Evolutionary conservation across 805 yeast species (phyloP).

Genomic region (Pichia heedii): DNA sequence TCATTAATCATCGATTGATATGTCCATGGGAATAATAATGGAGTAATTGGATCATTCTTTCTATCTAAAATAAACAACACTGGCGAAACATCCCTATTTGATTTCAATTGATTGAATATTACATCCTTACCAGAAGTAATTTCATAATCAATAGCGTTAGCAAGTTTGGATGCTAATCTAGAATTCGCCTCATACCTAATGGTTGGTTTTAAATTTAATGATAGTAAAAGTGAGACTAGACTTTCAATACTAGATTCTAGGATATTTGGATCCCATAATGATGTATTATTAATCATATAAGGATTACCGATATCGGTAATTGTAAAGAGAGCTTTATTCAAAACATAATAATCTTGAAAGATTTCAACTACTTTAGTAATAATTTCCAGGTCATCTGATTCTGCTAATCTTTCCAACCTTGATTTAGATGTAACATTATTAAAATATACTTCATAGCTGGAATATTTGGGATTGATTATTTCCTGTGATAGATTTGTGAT

Average conservation of each 20-base stretch:
- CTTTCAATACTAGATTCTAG: conserved; percentile 34
- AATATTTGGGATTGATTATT: conserved; percentile 69
- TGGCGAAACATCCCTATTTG: conserved; percentile 54
- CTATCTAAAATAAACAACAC: conserved; percentile 71
- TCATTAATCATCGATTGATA: conserved; percentile 98
- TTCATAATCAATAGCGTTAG: conserved; percentile 53
- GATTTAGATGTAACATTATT: conserved; percentile 67
- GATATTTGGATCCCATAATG: conserved; percentile 38
- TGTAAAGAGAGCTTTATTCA: conserved; percentile 54
- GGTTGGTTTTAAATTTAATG: conserved; percentile 69
- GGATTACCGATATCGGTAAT: conserved; percentile 25
- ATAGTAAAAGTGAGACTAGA: conserved; percentile 50
- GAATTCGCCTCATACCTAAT: conserved; percentile 73
- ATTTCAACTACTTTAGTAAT: conserved; percentile 71
- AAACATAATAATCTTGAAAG: conserved; percentile 72
- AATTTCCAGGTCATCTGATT: conserved; percentile 78
- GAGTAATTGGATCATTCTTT: conserved; percentile 86
- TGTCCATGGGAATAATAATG: conserved; percentile 92
- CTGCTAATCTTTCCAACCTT: conserved; percentile 80
- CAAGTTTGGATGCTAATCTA: conserved; percentile 52
- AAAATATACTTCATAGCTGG: conserved; percentile 68
- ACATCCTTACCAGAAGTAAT: conserved; percentile 43
- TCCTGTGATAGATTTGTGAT: conserved; percentile 56
- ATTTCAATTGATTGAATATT: conserved; percentile 58
- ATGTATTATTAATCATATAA: conserved; percentile 20